A percentile compares a stretch with the other conserved stretches of the same genome.
Evolutionary conservation across 306 rosid genomes (phyloP).

Genomic region (Begonia loranthoides): DNA sequence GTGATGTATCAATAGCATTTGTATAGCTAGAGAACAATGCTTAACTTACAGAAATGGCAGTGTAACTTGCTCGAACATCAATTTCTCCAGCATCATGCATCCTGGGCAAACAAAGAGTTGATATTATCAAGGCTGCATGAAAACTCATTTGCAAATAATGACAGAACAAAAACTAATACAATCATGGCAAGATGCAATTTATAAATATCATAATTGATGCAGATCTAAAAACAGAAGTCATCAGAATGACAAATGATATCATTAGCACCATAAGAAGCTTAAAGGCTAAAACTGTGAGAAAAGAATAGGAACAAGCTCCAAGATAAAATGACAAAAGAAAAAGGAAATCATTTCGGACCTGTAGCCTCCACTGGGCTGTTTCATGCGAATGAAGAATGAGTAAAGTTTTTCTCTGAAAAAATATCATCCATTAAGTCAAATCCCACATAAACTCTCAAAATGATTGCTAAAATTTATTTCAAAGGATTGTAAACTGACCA

Average conservation of each 20-base stretch:
- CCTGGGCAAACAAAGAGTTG: slow-evolving; percentile 17
- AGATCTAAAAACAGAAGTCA: neutral
- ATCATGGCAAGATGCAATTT: too few species aligned
- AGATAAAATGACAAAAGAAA: neutral
- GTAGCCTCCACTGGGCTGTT: slow-evolving; percentile 74
- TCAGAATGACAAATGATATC: neutral
- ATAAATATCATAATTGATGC: too few species aligned
- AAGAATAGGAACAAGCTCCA: neutral
- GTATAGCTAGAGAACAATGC: too few species aligned
- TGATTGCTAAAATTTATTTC: slow-evolving; percentile 7
- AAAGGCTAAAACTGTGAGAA: neutral
- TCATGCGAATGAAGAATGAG: slow-evolving; percentile 59
- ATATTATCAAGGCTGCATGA: neutral
- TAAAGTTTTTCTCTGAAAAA: slow-evolving; percentile 46
- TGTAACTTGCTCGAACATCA: slow-evolving; percentile 90
- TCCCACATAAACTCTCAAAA: slow-evolving; percentile 10
- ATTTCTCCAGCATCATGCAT: slow-evolving; percentile 92
- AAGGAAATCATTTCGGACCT: slow-evolving; percentile 32
- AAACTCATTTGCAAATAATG: too few species aligned
- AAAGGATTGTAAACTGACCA: slow-evolving; percentile 38
- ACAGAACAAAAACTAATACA: too few species aligned
- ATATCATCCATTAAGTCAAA: slow-evolving; percentile 10
- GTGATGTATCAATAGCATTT: too few species aligned
- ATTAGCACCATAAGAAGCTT: neutral
- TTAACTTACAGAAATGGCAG: slow-evolving; percentile 81